Percentiles rank a stretch among this genome's conserved stretches.
These are phyloP conservation scores for Smittium culicis DNA, from an alignment of 371 early-diverging fungal genomes.

Conservation along the genomic window DNA sequence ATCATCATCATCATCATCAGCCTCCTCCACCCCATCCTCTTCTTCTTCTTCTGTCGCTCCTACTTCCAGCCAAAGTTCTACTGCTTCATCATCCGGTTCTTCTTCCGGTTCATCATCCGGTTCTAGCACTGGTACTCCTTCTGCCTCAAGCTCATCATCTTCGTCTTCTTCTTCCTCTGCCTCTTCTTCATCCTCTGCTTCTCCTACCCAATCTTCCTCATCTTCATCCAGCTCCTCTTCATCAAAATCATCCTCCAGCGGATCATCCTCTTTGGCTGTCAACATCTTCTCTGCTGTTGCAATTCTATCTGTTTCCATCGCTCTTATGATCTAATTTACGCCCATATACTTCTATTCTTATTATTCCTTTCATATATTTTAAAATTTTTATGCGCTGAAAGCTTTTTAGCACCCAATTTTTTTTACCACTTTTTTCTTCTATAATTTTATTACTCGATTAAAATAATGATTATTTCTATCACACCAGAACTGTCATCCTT, in stretches of 20 bases:
- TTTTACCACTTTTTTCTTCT: not conserved
- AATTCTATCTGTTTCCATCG: not conserved
- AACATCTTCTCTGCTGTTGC: not conserved
- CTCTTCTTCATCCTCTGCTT: not conserved
- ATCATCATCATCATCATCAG: not conserved
- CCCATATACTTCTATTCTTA: not conserved
- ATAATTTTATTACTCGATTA: not conserved
- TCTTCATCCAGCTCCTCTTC: not conserved
- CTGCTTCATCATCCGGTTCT: not conserved
- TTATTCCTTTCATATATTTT: not conserved
- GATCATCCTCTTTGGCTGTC: not conserved
- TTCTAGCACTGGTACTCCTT: not conserved
- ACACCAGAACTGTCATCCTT: not conserved
- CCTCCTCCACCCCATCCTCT: not conserved
- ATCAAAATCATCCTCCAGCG: not conserved
- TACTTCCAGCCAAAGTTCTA: not conserved
- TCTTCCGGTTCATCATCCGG: not conserved
- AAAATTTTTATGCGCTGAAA: not conserved
- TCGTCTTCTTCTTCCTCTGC: not conserved
- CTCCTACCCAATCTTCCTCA: not conserved
- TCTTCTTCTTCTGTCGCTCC: not conserved
- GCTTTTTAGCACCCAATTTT: not conserved
- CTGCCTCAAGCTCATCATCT: not conserved
- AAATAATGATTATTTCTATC: not conserved
- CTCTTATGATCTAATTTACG: not conserved